phyloP scores from a whole-genome alignment of 306 rosid species.

The Dryas alaskensis region DNA sequence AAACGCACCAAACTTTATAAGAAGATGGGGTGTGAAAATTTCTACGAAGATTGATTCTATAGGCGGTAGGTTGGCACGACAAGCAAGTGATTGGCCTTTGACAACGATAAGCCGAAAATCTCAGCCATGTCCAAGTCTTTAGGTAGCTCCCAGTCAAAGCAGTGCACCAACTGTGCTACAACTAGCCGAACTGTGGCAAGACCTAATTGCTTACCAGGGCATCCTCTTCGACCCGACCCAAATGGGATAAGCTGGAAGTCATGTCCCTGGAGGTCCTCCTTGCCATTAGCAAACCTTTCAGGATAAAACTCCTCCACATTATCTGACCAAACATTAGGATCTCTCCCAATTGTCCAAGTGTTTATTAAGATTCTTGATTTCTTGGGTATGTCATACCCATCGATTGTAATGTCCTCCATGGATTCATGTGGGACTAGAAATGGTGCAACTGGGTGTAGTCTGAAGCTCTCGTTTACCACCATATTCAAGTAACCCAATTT shows the following conservation, averaged over 20 bases:
- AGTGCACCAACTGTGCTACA: conserved; percentile 32
- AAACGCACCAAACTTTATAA: not conserved
- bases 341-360: conserved; percentile 38
- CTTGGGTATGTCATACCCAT: conserved; percentile 23
- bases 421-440: conserved; percentile 19
- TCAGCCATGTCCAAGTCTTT: conserved; percentile 37
- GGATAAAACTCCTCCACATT: conserved; percentile 38
- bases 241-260: conserved; percentile 43
- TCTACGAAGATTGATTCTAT: not conserved
- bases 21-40: no score
- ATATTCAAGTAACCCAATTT: conserved; percentile 30
- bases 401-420: conserved; percentile 9
- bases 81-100: conserved; percentile 15
- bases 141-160: conserved; percentile 45
- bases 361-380: conserved; percentile 20
- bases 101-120: conserved; percentile 6
- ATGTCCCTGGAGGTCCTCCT: conserved; percentile 26
- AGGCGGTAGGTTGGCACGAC: conserved; percentile 25
- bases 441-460: conserved; percentile 37
- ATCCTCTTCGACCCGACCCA: conserved; percentile 26
- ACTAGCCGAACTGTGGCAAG: conserved; percentile 4
- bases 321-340: conserved; percentile 37
- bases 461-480: conserved; percentile 41
- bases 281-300: conserved; percentile 29
- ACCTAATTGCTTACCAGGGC: conserved; percentile 18